Evolutionary conservation across 768 basidiomycete species (phyloP), one percentile per base, ranked within the genome.

Genomic region (Tubosaeta brunneosetosa): DNA sequence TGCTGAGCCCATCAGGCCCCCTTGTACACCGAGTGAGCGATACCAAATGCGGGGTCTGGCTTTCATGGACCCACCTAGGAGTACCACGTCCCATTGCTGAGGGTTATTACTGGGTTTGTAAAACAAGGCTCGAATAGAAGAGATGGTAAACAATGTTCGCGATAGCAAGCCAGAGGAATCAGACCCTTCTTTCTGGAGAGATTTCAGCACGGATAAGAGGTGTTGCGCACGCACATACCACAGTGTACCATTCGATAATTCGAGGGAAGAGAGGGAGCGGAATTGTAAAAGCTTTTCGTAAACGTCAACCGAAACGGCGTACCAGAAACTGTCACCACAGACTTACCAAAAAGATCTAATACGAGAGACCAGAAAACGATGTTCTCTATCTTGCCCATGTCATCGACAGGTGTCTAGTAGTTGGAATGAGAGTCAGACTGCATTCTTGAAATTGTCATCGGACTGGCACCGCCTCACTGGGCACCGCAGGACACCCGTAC

Each of bases 251-350:
- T 72, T 94, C 86, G 40, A 97, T 94, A 46, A 98, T 76, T n/a
- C 94, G 83, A n/a, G 95, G 95, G 70, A 97, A 97, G 29, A 97
- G 81, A 19, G 95, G 95, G n/a, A 97, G 77, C 10, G 93, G 94
- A 43, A 95, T 89, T 22, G 92, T 97, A 70, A 94, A 95, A 12
- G 92, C 91, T 78, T 22, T 77, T 73, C 45, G 44, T 36, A 55
- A 49, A 47, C 43, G 48, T 62, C 57, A 71, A 50, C 16, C 46
- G 3, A 44, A 36, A 14, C 14, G 4, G 13, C 17, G 27, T 34
- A 29, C n/a, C 12, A 14, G 12, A n/a, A 46, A 38, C 16, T 34
- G 22, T 17, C 25, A 34, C 16, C 12, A 14, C 7, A 6, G 19
- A 71, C 79, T 61, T 61, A 78, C 85, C 85, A 25, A 88, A 78